Conservation (phyloP, 2,329 filamentous ascomycete species). For the Exophiala sideris region DNA sequence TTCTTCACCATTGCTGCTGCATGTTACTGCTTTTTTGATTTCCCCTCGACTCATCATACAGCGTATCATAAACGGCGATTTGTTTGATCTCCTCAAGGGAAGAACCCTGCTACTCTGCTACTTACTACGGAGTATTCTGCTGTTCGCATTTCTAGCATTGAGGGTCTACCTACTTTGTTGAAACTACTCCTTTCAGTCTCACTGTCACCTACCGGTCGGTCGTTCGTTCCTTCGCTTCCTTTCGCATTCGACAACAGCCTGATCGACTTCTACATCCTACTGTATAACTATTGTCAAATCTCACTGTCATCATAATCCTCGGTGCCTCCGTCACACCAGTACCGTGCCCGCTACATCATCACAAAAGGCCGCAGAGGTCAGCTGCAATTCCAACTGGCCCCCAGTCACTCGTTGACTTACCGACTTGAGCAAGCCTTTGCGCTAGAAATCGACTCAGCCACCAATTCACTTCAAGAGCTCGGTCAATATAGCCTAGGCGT, state of each 20-base stretch:
- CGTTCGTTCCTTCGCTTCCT: constrained; percentile 1
- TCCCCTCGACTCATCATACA: too few relatives aligned
- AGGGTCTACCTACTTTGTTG: too few relatives aligned
- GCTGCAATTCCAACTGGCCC: constrained; percentile 1
- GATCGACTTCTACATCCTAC: not conserved
- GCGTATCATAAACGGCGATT: too few relatives aligned
- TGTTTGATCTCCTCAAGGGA: too few relatives aligned
- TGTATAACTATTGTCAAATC: constrained; percentile 1
- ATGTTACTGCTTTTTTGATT: too few relatives aligned
- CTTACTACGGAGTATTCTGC: too few relatives aligned
- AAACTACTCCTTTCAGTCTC: not conserved
- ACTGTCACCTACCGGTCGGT: not conserved
- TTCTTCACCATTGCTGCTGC: too few relatives aligned
- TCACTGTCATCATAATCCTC: not conserved
- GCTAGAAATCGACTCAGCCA: constrained; percentile 7
- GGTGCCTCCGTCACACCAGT: not conserved
- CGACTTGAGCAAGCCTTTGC: not conserved
- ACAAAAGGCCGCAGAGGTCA: constrained; percentile 1
- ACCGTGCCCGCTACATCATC: not conserved
- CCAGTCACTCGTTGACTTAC: constrained; percentile 1
- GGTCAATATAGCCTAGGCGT: too few relatives aligned
- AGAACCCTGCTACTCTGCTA: too few relatives aligned
- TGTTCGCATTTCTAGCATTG: too few relatives aligned
- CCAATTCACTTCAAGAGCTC: not conserved
- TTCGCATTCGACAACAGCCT: not conserved